A percentile compares a stretch with the other conserved stretches of the same genome.
phyloP scores from a whole-genome alignment of 2,329 filamentous ascomycete species.

The Curvularia sp. region DNA sequence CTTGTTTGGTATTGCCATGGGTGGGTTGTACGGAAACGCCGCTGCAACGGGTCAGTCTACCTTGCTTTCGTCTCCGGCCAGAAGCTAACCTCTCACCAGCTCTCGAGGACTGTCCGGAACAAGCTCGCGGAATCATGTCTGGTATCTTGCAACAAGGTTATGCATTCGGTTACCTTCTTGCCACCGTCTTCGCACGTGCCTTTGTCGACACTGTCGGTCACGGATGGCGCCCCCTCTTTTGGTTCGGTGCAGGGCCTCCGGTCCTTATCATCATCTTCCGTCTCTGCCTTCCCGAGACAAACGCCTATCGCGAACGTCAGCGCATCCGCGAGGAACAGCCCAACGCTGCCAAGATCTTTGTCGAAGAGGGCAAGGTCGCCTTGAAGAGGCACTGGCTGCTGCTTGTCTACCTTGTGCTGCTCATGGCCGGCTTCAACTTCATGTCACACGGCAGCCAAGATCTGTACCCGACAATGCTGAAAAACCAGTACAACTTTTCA shows the following conservation, averaged over 20 bases:
- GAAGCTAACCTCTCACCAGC: slow-evolving; percentile 44
- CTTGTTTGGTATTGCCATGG: slow-evolving; percentile 70
- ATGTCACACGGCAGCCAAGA: slow-evolving; percentile 82
- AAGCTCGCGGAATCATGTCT: slow-evolving; percentile 65
- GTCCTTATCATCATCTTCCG: slow-evolving; percentile 82
- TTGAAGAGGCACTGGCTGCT: slow-evolving; percentile 81
- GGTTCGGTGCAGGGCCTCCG: slow-evolving; percentile 85
- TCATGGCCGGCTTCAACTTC: slow-evolving; percentile 93
- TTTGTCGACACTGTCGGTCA: slow-evolving; percentile 79
- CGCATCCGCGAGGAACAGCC: slow-evolving; percentile 65
- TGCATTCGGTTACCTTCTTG: slow-evolving; percentile 69
- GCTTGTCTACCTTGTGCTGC: slow-evolving; percentile 78
- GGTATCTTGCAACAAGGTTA: slow-evolving; percentile 70
- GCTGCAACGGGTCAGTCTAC: slow-evolving; percentile 58
- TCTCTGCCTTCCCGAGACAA: slow-evolving; percentile 78
- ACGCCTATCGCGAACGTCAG: slow-evolving; percentile 72
- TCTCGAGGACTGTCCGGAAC: slow-evolving; percentile 66
- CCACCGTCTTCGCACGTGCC: slow-evolving; percentile 63
- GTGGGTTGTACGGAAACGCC: slow-evolving; percentile 67
- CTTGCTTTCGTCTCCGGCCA: background rate
- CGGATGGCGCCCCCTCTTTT: slow-evolving; percentile 84
- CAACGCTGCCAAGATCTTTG: slow-evolving; percentile 70
- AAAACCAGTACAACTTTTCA: slow-evolving; percentile 65
- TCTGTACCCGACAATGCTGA: slow-evolving; percentile 66
- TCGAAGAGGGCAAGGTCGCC: slow-evolving; percentile 79